phyloP scores from a whole-genome alignment of 495 filamentous ascomycete genomes.

The Daldinia vernicosa region DNA sequence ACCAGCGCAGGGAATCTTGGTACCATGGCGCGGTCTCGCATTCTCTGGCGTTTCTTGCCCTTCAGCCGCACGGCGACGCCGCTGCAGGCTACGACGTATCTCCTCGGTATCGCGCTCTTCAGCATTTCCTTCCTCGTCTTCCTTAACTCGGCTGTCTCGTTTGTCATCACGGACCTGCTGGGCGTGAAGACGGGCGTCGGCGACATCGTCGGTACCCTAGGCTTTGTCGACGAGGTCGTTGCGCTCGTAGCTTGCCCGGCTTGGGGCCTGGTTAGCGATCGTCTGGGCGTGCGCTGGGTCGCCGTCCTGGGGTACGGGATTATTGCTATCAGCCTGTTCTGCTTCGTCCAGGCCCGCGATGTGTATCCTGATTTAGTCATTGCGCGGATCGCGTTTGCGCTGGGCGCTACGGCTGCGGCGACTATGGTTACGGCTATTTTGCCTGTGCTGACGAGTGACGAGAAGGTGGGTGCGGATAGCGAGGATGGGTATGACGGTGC shows the following conservation, averaged over 20 bases:
- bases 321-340: constrained; percentile 76
- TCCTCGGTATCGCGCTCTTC: constrained; percentile 90
- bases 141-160: constrained; percentile 91
- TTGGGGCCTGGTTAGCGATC: constrained; percentile 93
- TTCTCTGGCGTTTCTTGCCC: constrained; percentile 59
- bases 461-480: constrained; percentile 12
- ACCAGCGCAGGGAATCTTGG: constrained; percentile 7
- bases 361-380: constrained; percentile 91
- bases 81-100: constrained; percentile 82
- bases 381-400: constrained; percentile 84
- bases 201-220: constrained; percentile 90
- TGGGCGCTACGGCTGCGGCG: constrained; percentile 87
- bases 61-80: constrained; percentile 68
- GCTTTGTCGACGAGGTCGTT: constrained; percentile 94
- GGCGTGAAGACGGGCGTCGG: constrained; percentile 79
- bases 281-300: constrained; percentile 83
- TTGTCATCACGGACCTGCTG: constrained; percentile 92
- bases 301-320: constrained; percentile 81
- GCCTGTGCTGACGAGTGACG: constrained; percentile 76
- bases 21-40: constrained; percentile 32
- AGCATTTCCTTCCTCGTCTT: constrained; percentile 98
- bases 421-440: constrained; percentile 98
- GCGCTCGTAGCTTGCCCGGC: constrained; percentile 88
- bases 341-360: constrained; percentile 86
- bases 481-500: constrained; percentile 25